phyloP scores from a whole-genome alignment of 495 filamentous ascomycete genomes.

The Penicillium manginii region DNA sequence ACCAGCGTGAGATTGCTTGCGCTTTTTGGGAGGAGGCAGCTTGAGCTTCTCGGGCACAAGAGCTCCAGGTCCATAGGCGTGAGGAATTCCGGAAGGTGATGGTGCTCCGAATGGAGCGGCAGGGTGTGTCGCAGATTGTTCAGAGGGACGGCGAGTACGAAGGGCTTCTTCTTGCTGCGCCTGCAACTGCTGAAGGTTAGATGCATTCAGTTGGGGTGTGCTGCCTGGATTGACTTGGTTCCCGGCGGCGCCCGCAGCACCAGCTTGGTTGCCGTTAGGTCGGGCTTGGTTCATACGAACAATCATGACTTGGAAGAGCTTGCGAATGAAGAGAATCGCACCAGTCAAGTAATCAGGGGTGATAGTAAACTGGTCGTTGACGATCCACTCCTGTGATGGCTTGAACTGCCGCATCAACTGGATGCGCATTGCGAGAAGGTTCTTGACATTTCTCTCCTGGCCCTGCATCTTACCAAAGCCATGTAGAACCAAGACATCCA shows the following conservation, averaged over 20 bases:
- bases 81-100: constrained; percentile 73
- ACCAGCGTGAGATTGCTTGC: constrained; percentile 50
- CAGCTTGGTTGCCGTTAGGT: constrained; percentile 32
- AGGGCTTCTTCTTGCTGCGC: constrained; percentile 51
- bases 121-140: constrained; percentile 58
- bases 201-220: constrained; percentile 61
- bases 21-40: constrained; percentile 65
- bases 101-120: constrained; percentile 70
- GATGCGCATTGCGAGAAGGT: constrained; percentile 51
- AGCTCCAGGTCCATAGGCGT: constrained; percentile 49
- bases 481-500: constrained; percentile 45
- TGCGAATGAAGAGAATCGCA: constrained; percentile 49
- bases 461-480: constrained; percentile 39
- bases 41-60: constrained; percentile 60
- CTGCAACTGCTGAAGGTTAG: constrained; percentile 64
- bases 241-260: constrained; percentile 18
- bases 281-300: constrained; percentile 41
- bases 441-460: constrained; percentile 48
- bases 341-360: constrained; percentile 57
- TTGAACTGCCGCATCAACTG: constrained; percentile 63
- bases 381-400: constrained; percentile 50
- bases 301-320: constrained; percentile 48
- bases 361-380: constrained; percentile 63
- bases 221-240: constrained; percentile 34
- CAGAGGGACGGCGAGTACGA: constrained; percentile 54